Evolutionary conservation across 2,329 filamentous ascomycete genomes (phyloP).

Genomic region (Ophiognomonia clavigignenti-juglandacearum): DNA sequence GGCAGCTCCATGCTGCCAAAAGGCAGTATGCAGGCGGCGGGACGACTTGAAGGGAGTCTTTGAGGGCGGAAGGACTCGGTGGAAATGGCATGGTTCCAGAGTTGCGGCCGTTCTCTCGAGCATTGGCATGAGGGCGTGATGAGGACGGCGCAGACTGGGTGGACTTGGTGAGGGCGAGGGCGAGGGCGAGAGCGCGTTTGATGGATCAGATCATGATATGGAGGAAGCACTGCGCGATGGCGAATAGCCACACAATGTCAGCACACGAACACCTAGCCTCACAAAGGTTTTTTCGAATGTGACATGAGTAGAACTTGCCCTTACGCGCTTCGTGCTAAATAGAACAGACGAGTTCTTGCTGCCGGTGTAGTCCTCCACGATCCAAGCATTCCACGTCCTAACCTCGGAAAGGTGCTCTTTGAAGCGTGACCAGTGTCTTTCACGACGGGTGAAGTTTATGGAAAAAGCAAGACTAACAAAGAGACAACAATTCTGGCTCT

Average conservation of each 20-base stretch:
- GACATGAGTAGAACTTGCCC: not conserved
- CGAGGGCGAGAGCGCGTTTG: not conserved
- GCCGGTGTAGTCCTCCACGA: constrained; percentile 3
- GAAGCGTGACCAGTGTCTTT: not conserved
- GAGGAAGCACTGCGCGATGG: constrained; percentile 2
- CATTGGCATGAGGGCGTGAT: constrained; percentile 39
- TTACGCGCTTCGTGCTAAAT: constrained; percentile 16
- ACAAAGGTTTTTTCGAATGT: not conserved
- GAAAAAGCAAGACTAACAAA: too few relatives aligned
- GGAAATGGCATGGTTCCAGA: constrained; percentile 52
- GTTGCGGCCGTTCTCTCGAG: constrained; percentile 53
- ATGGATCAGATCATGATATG: constrained; percentile 12
- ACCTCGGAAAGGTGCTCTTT: not conserved
- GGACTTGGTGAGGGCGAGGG: constrained; percentile 3
- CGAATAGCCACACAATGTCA: not conserved
- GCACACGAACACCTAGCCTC: not conserved
- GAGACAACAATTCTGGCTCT: too few relatives aligned
- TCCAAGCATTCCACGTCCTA: not conserved
- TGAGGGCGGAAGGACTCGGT: constrained; percentile 42
- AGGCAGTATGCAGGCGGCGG: constrained; percentile 42
- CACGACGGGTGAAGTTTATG: not conserved
- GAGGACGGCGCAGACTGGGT: constrained; percentile 8
- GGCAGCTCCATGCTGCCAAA: constrained; percentile 51
- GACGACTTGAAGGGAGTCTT: constrained; percentile 32
- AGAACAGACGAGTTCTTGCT: not conserved